Evolutionary conservation across 352 stramenopile species (phyloP).

Genomic region (Phytophthora vignae): DNA sequence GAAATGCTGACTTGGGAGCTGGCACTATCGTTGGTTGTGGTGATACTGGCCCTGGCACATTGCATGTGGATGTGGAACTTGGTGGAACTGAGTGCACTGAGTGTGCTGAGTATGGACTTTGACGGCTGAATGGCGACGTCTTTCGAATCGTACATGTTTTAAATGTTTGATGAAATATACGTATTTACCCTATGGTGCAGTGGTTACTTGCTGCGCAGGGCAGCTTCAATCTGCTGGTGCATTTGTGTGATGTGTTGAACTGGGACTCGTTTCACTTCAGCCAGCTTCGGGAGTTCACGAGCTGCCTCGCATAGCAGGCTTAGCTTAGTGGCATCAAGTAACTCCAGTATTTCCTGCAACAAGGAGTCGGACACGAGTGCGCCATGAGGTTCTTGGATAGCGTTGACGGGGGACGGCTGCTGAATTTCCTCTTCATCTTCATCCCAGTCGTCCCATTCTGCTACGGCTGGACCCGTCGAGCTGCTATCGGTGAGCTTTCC

Average conservation of each 20-base stretch:
- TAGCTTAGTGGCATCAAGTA: slow-evolving; percentile 10
- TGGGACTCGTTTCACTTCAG: slow-evolving; percentile 1
- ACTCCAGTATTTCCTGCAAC: slow-evolving; percentile 23
- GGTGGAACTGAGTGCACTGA: slow-evolving; percentile 23
- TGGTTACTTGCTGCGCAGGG: background rate
- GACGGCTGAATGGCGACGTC: background rate
- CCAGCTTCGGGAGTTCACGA: background rate
- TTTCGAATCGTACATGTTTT: background rate
- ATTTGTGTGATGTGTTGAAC: slow-evolving; percentile 23
- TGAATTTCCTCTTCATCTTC: slow-evolving; percentile 36
- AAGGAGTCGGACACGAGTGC: background rate
- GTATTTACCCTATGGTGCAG: background rate
- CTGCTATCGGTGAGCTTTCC: slow-evolving; percentile 2
- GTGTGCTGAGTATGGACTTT: slow-evolving; percentile 17
- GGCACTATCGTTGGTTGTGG: slow-evolving; percentile 18
- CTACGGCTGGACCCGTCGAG: slow-evolving; percentile 1
- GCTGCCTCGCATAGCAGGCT: slow-evolving; percentile 6
- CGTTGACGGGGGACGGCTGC: slow-evolving; percentile 16
- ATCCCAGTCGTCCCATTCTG: slow-evolving; percentile 57
- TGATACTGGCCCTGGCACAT: slow-evolving; percentile 30
- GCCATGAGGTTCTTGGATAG: background rate
- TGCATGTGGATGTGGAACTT: slow-evolving; percentile 36
- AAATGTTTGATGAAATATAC: slow-evolving; percentile 13
- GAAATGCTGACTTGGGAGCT: slow-evolving; percentile 24
- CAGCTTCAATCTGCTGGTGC: slow-evolving; percentile 31